Evolutionary conservation across 2,329 filamentous ascomycete genomes (phyloP).

Genomic region (Pseudogymnoascus sp.): DNA sequence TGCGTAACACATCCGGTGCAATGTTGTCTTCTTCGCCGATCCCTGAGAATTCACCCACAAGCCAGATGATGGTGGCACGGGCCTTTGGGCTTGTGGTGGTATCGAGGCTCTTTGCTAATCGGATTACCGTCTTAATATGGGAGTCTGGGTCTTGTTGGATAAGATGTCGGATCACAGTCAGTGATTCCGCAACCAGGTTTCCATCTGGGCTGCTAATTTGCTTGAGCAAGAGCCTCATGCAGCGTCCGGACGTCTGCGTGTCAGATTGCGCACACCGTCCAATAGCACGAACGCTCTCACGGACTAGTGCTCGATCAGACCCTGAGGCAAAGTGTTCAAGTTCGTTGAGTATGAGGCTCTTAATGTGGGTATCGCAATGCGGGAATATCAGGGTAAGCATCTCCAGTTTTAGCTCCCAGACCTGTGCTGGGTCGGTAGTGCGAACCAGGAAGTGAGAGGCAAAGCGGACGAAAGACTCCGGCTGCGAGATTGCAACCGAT

Average conservation of each 20-base stretch:
- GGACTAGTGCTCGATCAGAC: slow-evolving; percentile 66
- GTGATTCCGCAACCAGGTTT: slow-evolving; percentile 78
- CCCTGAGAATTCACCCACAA: slow-evolving; percentile 89
- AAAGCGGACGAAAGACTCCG: slow-evolving; percentile 77
- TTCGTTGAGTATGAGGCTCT: slow-evolving; percentile 83
- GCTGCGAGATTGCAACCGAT: slow-evolving; percentile 71
- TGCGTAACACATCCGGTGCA: slow-evolving; percentile 82
- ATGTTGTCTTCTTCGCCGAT: slow-evolving; percentile 76
- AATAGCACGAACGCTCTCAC: slow-evolving; percentile 85
- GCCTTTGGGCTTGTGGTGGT: slow-evolving; percentile 80
- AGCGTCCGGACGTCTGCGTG: slow-evolving; percentile 61
- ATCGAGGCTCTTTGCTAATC: slow-evolving; percentile 84
- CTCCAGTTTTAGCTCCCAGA: slow-evolving; percentile 90
- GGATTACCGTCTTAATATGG: slow-evolving; percentile 77
- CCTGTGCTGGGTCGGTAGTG: slow-evolving; percentile 65
- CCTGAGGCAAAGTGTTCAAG: slow-evolving; percentile 84
- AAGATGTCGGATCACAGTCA: slow-evolving; percentile 90
- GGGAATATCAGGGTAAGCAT: slow-evolving; percentile 86
- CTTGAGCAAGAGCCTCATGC: slow-evolving; percentile 70
- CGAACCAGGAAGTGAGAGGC: slow-evolving; percentile 83
- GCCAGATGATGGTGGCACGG: slow-evolving; percentile 91
- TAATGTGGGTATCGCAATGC: slow-evolving; percentile 62
- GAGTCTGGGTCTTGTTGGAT: slow-evolving; percentile 82
- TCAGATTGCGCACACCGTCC: slow-evolving; percentile 85
- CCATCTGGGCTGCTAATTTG: slow-evolving; percentile 86